phyloP scores from a whole-genome alignment of 441 rosid species.

The Populus hybrid region DNA sequence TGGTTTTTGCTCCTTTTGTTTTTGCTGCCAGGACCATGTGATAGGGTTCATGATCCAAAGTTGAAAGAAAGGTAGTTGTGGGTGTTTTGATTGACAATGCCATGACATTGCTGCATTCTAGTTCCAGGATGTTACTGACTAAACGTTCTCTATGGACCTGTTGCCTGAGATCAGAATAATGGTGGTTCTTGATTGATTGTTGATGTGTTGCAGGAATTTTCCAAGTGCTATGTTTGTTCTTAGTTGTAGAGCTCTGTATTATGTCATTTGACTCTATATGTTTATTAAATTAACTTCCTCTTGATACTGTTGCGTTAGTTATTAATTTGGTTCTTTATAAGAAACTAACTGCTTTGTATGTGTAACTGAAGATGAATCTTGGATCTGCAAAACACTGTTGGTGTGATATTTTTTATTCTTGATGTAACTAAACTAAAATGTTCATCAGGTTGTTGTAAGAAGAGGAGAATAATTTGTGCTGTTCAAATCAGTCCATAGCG shows the following conservation, averaged over 20 bases:
- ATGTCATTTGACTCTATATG: background rate
- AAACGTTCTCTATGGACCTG: background rate
- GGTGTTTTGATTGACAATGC: background rate
- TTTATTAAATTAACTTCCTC: background rate
- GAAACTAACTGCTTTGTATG: background rate
- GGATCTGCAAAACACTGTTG: background rate
- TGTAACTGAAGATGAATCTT: background rate
- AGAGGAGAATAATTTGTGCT: background rate
- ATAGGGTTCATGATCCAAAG: slow-evolving; percentile 89
- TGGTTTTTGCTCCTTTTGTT: slow-evolving; percentile 17
- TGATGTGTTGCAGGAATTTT: background rate
- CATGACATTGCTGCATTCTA: background rate
- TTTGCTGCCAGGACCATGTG: slow-evolving; percentile 67
- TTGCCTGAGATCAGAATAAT: background rate
- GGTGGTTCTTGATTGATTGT: background rate
- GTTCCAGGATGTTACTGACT: background rate
- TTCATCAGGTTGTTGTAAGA: background rate
- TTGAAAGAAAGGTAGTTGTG: slow-evolving; percentile 79
- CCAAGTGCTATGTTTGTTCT: background rate
- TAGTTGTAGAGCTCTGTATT: background rate
- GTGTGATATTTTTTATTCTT: background rate
- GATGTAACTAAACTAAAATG: background rate
- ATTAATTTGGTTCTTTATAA: background rate
- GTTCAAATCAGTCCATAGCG: background rate
- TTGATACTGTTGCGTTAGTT: background rate